A percentile compares a stretch with the other conserved stretches of the same genome.
Evolutionary conservation across 306 rosid genomes (phyloP).

Genomic region (Castanopsis chinensis): DNA sequence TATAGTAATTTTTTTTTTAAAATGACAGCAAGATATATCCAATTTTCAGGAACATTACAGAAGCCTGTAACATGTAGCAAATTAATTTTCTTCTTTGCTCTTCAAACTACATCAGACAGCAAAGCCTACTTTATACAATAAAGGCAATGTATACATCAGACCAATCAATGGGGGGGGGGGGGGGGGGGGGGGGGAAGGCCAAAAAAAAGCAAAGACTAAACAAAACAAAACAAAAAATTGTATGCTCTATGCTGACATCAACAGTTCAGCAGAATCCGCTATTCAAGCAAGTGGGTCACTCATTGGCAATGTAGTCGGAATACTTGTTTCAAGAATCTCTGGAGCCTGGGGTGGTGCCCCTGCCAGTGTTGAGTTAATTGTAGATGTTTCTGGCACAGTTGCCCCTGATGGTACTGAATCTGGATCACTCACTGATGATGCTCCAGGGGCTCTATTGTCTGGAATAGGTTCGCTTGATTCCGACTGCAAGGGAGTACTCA

Average conservation of each 20-base stretch:
- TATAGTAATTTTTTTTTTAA: too few species aligned
- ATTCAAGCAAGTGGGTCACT: constrained; percentile 38
- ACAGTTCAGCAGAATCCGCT: constrained; percentile 14
- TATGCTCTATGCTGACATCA: constrained; percentile 7
- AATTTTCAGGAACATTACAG: background rate
- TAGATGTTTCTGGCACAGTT: constrained; percentile 31
- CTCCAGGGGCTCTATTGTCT: constrained; percentile 22
- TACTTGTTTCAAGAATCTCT: constrained; percentile 29
- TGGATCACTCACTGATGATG: constrained; percentile 39
- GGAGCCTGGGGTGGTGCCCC: constrained; percentile 40
- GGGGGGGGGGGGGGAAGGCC: too few species aligned
- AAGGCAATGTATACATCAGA: background rate
- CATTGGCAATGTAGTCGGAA: constrained; percentile 25
- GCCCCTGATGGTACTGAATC: constrained; percentile 33
- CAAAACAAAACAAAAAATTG: background rate
- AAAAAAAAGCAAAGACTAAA: constrained; percentile 5
- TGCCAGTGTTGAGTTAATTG: constrained; percentile 24
- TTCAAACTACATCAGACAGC: background rate
- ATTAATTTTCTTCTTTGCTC: background rate
- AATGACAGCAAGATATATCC: background rate
- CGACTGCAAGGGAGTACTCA: background rate
- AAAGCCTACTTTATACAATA: background rate
- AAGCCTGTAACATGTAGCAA: background rate
- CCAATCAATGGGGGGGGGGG: constrained; percentile 29
- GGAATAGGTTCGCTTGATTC: constrained; percentile 42